A percentile compares a stretch with the other conserved stretches of the same genome.
phyloP scores from a whole-genome alignment of 163 green algal genomes.

The Coccomyxa subellipsoidea region DNA sequence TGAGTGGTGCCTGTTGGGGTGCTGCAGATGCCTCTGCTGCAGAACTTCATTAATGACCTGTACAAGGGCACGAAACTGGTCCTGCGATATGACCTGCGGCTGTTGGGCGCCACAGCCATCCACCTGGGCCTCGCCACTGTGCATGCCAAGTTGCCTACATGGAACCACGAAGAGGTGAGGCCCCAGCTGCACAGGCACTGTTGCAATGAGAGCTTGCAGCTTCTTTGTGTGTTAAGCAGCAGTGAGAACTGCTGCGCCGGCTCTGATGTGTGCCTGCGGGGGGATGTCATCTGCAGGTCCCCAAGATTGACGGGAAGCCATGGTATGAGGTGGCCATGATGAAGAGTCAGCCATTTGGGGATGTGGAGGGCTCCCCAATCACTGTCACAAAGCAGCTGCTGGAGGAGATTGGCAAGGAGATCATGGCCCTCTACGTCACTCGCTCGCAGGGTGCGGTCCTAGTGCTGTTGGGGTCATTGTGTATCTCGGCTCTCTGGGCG shows the following conservation, averaged over 20 bases:
- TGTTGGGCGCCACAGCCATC: neutral
- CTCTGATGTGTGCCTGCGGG: too few species aligned
- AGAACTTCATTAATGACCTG: conserved; percentile 1
- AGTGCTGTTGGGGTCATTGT: neutral
- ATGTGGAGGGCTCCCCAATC: neutral
- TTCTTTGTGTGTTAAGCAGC: too few species aligned
- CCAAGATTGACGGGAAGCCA: neutral
- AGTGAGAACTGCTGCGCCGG: too few species aligned
- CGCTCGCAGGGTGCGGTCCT: neutral
- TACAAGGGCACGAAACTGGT: neutral
- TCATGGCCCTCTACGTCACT: neutral
- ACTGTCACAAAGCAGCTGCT: neutral
- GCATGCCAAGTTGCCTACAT: neutral
- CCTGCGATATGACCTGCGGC: neutral
- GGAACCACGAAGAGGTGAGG: neutral
- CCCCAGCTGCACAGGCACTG: neutral
- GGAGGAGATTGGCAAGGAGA: conserved; percentile 7
- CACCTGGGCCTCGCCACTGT: neutral
- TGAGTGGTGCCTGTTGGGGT: too few species aligned
- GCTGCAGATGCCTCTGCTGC: neutral
- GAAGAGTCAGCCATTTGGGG: neutral
- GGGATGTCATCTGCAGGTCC: too few species aligned
- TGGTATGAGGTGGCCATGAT: neutral
- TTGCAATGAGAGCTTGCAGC: too few species aligned
- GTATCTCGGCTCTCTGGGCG: too few species aligned